Percentiles rank a stretch among this genome's conserved stretches.
These are phyloP conservation scores for Geosmithia flava DNA, from an alignment of 2,329 filamentous ascomycete genomes.

Conservation along the genomic window DNA sequence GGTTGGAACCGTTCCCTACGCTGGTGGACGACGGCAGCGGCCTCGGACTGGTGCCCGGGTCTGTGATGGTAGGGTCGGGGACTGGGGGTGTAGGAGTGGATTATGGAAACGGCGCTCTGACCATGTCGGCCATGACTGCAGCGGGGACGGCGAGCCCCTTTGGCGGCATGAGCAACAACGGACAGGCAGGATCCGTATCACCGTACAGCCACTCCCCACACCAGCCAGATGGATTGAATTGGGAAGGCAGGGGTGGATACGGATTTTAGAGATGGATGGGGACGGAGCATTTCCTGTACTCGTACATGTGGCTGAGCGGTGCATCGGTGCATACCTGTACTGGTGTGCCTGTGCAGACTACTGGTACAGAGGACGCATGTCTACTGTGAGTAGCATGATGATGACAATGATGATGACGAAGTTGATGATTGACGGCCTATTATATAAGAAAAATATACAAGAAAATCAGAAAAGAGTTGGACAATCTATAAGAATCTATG, in stretches of 20 bases:
- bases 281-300: not conserved
- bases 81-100: not conserved
- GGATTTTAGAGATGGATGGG: not conserved
- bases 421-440: too few species aligned
- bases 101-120: conserved; percentile 6
- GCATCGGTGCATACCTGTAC: too few species aligned
- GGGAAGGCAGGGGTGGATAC: conserved; percentile 11
- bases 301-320: too few species aligned
- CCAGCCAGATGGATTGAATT: conserved; percentile 7
- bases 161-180: conserved; percentile 7
- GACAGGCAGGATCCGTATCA: conserved; percentile 18
- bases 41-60: conserved; percentile 10
- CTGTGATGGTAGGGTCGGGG: not conserved
- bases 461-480: too few species aligned
- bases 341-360: too few species aligned
- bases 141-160: conserved; percentile 22
- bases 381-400: too few species aligned
- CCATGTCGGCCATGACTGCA: conserved; percentile 12
- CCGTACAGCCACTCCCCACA: conserved; percentile 21
- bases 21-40: conserved; percentile 8
- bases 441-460: too few species aligned
- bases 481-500: too few species aligned
- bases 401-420: too few species aligned
- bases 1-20: conserved; percentile 17
- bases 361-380: too few species aligned